These are phyloP conservation scores for Wallacemonas sp. DNA, from an alignment of 208 protist species.

Conservation along the genomic window DNA sequence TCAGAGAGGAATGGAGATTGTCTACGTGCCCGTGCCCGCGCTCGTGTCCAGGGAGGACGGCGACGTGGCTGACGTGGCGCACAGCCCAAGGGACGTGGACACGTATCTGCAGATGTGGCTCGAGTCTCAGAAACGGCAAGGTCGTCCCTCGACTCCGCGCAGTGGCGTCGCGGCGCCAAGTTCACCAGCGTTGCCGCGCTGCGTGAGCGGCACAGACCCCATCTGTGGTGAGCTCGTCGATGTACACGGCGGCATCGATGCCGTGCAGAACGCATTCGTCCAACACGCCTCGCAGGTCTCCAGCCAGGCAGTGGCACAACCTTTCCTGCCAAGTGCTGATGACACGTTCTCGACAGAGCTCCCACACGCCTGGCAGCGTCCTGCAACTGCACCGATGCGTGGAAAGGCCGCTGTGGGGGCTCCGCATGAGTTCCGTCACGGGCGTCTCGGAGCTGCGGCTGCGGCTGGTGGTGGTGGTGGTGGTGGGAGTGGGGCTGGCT, in stretches of 20 bases:
- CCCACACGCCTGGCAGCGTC: no score
- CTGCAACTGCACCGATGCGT: no score
- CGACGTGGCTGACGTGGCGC: background rate
- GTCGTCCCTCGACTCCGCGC: background rate
- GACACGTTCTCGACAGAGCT: no score
- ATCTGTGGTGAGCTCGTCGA: background rate
- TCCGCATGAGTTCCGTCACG: no score
- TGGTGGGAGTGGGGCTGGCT: background rate
- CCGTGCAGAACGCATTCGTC: background rate
- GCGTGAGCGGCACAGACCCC: background rate
- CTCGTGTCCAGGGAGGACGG: background rate
- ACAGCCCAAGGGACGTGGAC: background rate
- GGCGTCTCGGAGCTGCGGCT: background rate
- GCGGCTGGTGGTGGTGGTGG: background rate
- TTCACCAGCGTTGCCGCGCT: background rate
- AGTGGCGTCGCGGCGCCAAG: background rate
- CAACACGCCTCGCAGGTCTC: background rate
- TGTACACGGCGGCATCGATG: background rate
- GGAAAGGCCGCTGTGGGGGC: no score
- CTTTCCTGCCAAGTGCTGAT: no score
- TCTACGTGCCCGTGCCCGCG: slow-evolving; percentile 1
- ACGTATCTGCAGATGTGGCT: background rate
- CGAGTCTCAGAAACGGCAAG: background rate
- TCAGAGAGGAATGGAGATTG: background rate
- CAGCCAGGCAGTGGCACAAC: no score